Conservation (phyloP, 2,329 filamentous ascomycete species). For the Pezicula neosporulosa region DNA sequence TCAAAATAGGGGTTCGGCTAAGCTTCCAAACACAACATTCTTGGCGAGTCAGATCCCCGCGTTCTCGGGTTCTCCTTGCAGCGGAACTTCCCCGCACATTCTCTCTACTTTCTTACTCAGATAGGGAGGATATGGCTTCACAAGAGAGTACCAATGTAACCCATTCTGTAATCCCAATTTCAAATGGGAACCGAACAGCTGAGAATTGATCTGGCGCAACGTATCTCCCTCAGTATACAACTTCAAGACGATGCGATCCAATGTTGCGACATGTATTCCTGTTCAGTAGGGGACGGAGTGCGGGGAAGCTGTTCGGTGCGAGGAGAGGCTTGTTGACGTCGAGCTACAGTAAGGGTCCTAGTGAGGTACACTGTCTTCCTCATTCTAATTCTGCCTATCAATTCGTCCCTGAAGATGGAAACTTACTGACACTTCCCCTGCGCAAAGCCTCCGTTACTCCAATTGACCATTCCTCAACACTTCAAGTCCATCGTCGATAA, state of each 20-base stretch:
- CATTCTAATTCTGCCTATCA: slow-evolving; percentile 1
- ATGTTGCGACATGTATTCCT: not conserved
- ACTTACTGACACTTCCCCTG: not conserved
- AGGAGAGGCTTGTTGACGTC: slow-evolving; percentile 24
- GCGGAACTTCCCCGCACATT: no score
- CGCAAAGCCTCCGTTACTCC: slow-evolving; percentile 60
- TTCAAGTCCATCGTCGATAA: slow-evolving; percentile 62
- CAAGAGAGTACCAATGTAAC: no score
- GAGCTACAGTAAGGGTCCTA: slow-evolving; percentile 30
- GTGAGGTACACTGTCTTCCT: slow-evolving; percentile 22
- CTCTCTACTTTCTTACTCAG: no score
- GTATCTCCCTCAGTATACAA: no score
- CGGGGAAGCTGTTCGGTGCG: not conserved
- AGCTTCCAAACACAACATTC: no score
- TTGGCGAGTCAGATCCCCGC: no score
- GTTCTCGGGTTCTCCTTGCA: no score
- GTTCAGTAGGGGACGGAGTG: not conserved
- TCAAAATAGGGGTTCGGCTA: no score
- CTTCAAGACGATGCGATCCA: not conserved
- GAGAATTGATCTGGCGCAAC: no score
- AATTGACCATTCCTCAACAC: slow-evolving; percentile 68
- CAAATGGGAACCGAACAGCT: no score
- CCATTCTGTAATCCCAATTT: no score
- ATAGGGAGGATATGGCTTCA: no score
- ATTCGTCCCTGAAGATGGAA: not conserved